These are phyloP conservation scores for Magnolia sinica DNA, from an alignment of 164 flowering plant genomes.

Conservation along the genomic window DNA sequence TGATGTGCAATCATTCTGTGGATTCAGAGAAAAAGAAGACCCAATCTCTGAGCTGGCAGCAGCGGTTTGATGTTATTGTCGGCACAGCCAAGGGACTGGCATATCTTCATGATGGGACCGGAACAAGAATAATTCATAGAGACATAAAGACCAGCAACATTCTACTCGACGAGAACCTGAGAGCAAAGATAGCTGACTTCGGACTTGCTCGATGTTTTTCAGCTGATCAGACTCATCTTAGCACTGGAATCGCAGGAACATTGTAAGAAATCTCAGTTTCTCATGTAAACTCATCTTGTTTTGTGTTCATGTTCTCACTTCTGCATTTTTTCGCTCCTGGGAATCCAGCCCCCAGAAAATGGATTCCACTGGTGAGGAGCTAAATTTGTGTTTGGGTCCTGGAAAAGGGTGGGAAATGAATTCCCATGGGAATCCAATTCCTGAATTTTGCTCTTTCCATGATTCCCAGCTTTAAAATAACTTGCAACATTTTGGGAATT, in stretches of 20 bases:
- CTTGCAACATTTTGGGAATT: no score
- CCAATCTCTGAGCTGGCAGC: slow-evolving; percentile 41
- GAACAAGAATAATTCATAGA: slow-evolving; percentile 64
- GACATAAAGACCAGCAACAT: slow-evolving; percentile 72
- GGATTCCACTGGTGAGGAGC: not conserved
- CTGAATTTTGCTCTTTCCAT: no score
- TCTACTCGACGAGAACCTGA: slow-evolving; percentile 59
- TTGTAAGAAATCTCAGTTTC: slow-evolving; percentile 38
- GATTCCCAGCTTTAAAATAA: no score
- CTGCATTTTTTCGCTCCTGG: not conserved
- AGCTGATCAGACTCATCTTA: slow-evolving; percentile 58
- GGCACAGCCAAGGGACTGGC: slow-evolving; percentile 72
- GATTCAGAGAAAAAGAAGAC: slow-evolving; percentile 1
- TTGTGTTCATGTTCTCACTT: not conserved
- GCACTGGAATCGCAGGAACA: slow-evolving; percentile 75
- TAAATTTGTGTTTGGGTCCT: not conserved
- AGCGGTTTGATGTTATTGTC: slow-evolving; percentile 45
- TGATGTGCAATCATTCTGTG: not conserved
- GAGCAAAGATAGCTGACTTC: slow-evolving; percentile 78
- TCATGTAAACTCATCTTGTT: not conserved
- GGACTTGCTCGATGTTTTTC: slow-evolving; percentile 75
- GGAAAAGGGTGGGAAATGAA: not conserved
- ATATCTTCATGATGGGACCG: slow-evolving; percentile 65
- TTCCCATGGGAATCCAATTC: not conserved
- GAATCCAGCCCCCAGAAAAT: not conserved